These are phyloP conservation scores for Thymus mandschuricus DNA, from an alignment of 257 asterid species.

Conservation along the genomic window DNA sequence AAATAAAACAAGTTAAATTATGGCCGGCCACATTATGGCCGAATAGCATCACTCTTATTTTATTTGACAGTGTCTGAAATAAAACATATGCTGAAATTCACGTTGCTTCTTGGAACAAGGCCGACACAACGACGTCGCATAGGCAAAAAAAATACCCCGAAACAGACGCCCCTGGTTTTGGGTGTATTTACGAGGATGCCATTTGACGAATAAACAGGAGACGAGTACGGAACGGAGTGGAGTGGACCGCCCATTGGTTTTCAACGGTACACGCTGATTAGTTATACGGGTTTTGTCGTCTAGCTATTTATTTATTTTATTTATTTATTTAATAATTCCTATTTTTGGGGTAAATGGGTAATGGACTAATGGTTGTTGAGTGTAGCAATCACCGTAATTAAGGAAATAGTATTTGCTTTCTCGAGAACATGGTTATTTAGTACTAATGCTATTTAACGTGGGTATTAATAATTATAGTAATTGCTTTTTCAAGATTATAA, in stretches of 20 bases:
- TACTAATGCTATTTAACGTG: too few relatives aligned
- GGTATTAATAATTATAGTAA: too few relatives aligned
- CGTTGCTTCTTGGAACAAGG: slow-evolving; percentile 39
- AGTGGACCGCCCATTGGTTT: slow-evolving; percentile 19
- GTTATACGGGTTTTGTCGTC: neutral
- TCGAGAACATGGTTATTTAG: too few relatives aligned
- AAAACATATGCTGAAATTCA: slow-evolving; percentile 31
- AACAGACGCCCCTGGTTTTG: neutral
- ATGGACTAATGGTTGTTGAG: too few relatives aligned
- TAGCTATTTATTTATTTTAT: neutral
- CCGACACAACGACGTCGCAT: slow-evolving; percentile 16
- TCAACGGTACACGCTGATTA: neutral
- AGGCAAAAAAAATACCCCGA: neutral
- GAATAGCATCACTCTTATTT: too few relatives aligned
- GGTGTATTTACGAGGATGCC: slow-evolving; percentile 26
- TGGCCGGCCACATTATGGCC: too few relatives aligned
- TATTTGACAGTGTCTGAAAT: neutral
- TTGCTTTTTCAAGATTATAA: too few relatives aligned
- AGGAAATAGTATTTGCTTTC: too few relatives aligned
- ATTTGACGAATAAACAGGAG: neutral
- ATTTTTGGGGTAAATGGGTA: too few relatives aligned
- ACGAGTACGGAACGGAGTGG: slow-evolving; percentile 19
- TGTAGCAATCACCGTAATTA: too few relatives aligned
- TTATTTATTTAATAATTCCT: too few relatives aligned
- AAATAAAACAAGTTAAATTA: too few relatives aligned